Evolutionary conservation across 495 filamentous ascomycete genomes (phyloP), one percentile per base, ranked within the genome.

Genomic region (Aspergillus indologenus): DNA sequence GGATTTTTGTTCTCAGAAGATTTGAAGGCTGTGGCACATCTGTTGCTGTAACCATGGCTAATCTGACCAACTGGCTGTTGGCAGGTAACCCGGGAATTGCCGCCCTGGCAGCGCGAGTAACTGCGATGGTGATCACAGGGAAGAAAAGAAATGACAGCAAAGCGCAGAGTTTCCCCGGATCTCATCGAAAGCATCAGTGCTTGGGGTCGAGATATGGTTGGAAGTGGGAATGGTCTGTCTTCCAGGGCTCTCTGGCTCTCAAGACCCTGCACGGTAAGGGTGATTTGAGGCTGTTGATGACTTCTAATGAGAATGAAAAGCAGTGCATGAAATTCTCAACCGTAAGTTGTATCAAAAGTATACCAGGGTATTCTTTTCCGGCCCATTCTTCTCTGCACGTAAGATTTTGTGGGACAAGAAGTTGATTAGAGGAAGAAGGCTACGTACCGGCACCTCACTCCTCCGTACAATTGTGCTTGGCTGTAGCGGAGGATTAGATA

Each of bases 401-500:
- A 9, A 29, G 9, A 9, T 9, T 29, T 9, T 9, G 4, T 9
- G 9, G 26, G 26, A 9, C 4, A 29, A 9, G 9, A 9, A 29
- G 26, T 40, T 29, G 50, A 6, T 40, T 18, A 14, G 50, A 19
- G 12, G 20, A 19, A 40, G 24, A 34, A 12, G 26, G 7, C n/a
- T n/a, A n/a, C n/a, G n/a, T 20, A 19, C 5, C 11, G 7, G 23
- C 17, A 51, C 2, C 22, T 26, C 8, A 19, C 48, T 51, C 5
- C 29, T 15, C 48, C 12, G 5, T 23, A 3, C 22, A 3, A 18
- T 51, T n/a, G 8, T 1, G 50, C 43, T 21, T 20, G 22, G 29
- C 48, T 18, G 18, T 23, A 46, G 46, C 50, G 40, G 53, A 61
- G 61, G 72, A 75, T 77, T 75, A 77, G 72, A 77, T 75, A 77